Base-by-base conservation (phyloP, 164 flowering plant species). In the Akebia trifoliata region DNA sequence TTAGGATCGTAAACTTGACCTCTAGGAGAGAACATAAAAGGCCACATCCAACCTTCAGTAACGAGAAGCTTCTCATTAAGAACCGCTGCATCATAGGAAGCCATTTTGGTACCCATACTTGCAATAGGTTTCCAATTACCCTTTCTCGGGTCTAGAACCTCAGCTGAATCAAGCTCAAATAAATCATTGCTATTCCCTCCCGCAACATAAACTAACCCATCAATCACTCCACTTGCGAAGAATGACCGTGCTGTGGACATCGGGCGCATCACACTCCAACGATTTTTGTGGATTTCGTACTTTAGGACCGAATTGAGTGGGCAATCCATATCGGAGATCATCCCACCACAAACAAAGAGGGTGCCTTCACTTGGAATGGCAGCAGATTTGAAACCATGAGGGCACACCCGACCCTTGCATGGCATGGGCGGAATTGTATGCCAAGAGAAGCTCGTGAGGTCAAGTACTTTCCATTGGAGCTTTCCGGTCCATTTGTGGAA, bases 21-120 rank as follows among this genome's bases (percentile, higher is more conserved):
- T 47, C 86, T 69, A 0, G 86, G 86, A 0, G 79, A 81, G 42
- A 72, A 83, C 57, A 70, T 61, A 54, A 79, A 84, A 11, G 86
- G 85, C 90, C 90, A 84, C 43, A 73, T 38, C 86, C 90, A 84
- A 24, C 90, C 90, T 72, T 84, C 90, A 2, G 90, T 84, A 28
- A 84, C 76, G 8, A 76, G 68, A 44, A 84, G 81, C 71, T 79
- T 81, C 22, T 81, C 84, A 54, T 79, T 56, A 0, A 81, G 75
- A 53, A 84, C 86, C 18, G 86, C 82, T 6, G 90, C 54, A 59
- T 84, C 86, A 56, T 79, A 84, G 3, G 76, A 68, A 0, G 85
- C 77, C 81, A 81, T 78, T 46, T 75, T 68, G 7, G 66, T 59
- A 6, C 78, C 66, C 86, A 84, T 84, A 34, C 38, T 76, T 17